Evolutionary conservation across 2,329 filamentous ascomycete species (phyloP), one percentile per base, ranked within the genome.

Genomic region (Lecanicillium sp.): DNA sequence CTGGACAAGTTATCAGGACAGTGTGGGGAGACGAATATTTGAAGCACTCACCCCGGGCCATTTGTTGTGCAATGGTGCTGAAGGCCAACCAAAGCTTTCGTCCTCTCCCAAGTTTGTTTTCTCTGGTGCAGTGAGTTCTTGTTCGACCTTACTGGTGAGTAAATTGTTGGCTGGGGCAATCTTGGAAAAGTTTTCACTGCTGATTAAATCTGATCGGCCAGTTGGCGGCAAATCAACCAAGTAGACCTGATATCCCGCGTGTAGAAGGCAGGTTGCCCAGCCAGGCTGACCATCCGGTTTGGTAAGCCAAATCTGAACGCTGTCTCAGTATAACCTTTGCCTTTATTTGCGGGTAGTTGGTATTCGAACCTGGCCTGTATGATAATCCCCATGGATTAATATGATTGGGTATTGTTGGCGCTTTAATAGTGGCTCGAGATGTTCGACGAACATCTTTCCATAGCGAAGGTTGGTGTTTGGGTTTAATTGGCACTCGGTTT

Each of bases 231-330:
- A 51, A 37, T 72, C 67, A 5, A 63, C 54, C 7, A 70, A 41
- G 42, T 64, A 68, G 9, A 73, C 62, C 3, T 51, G 52, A 35
- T 65, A 65, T 3, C 67, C 67, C 17, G 56, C 45, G 0, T 46
- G 45, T 1, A 68, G 46, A 33, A 73, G 72, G 37, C 53, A 64
- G 0, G 60, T 59, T 0, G 65, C 62, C 68, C 68, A 73, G 8
- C 68, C 68, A 2, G 56, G 54, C 2, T 55, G 47, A 12, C 61
- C 59, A 39, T 73, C 67, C 5, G 71, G 68, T 14, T 68, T 74
- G 28, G 63, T 63, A 12, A 65, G 48, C 58, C 60, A 68, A 34
- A 63, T 50, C 59, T 64, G 35, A 11, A 7, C 22, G 11, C 6
- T 25, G 22, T 7, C 6, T 7, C 11, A 25, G n/a, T 33, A 29